Evolutionary conservation across 164 flowering plant species (phyloP), one percentile per base, ranked within the genome.

Genomic region (Umbellularia californica): DNA sequence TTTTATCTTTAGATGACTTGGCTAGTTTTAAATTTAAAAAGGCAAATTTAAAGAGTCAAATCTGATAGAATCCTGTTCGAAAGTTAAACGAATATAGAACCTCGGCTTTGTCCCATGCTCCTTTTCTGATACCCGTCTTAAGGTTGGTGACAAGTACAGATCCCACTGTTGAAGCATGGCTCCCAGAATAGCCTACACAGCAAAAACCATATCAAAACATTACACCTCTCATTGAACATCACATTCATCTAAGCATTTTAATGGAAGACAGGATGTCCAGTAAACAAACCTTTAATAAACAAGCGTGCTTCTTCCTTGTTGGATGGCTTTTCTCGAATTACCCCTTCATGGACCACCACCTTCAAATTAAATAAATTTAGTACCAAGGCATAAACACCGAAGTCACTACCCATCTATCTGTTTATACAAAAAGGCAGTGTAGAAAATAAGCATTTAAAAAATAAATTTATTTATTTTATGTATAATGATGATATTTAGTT

Each of bases 261-360:
- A 58, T 2, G 13, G 35, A 63, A 70, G 13, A 55, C 17, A 19
- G 60, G 23, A 52, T n/a, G 27, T 28, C 47, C 23, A 20, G 50
- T 13, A 72, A 65, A 23, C 77, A 72, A 65, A 93, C 96, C 97
- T 93, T 87, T 90, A 27, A 92, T 77, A 69, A 90, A 93, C 69
- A 85, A 75, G 2, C 90, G 85, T 66, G 98, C 98, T 84, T 93
- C 97, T 75, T 90, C 97, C 80, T 89, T 86, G 84, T 82, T 83
- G 41, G 92, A 86, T 74, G 98, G 98, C 78, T 93, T 95, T 81
- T 95, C 99, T 81, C 97, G 87, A 75, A 95, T 76, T 72, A 77
- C 76, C 75, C 94, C 98, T 81, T 87, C 97, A 87, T 92, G 88
- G 77, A 95, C 97, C 84, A 95, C 98, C 88, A 95, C 98, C 97